These are phyloP conservation scores for Nakazawaea anatomiae DNA, from an alignment of 805 yeast genomes.

Conservation along the genomic window DNA sequence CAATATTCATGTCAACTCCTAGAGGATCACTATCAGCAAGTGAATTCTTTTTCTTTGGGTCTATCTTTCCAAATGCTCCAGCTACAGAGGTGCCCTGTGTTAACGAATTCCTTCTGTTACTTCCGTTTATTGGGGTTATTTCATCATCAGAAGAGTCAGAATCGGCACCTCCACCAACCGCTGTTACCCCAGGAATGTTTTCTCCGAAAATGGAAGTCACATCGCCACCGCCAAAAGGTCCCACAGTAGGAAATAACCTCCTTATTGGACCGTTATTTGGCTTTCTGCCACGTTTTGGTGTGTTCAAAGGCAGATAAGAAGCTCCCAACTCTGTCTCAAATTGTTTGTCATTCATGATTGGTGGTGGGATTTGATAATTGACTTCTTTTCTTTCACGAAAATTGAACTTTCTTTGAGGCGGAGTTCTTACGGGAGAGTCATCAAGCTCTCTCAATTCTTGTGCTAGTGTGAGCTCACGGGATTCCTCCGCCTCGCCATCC, in stretches of 20 bases:
- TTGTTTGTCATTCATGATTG: conserved; percentile 43
- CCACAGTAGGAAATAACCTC: conserved; percentile 86
- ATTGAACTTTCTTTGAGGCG: conserved; percentile 37
- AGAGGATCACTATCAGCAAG: conserved; percentile 90
- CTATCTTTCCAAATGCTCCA: conserved; percentile 10
- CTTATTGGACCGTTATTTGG: conserved; percentile 46
- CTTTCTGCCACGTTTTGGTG: conserved; percentile 24
- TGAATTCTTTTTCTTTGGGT: conserved; percentile 43
- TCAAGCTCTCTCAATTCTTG: conserved; percentile 64
- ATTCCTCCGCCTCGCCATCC: conserved; percentile 16
- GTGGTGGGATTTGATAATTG: conserved; percentile 82
- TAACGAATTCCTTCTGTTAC: conserved; percentile 5
- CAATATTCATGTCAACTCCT: conserved; percentile 60
- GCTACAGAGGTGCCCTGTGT: conserved; percentile 1
- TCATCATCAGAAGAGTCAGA: conserved; percentile 45
- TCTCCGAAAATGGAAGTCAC: conserved; percentile 78
- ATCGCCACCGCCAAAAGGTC: conserved; percentile 97
- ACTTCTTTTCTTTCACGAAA: conserved; percentile 66
- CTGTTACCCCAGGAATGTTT: conserved; percentile 43
- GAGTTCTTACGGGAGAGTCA: conserved; percentile 50
- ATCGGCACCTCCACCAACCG: conserved; percentile 28
- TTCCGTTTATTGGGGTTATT: conserved; percentile 20
- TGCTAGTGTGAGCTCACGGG: conserved; percentile 33
- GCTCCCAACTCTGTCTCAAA: conserved; percentile 4
- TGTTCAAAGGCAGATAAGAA: conserved; percentile 8